A percentile compares a stretch with the other conserved stretches of the same genome.
Conservation (phyloP, 768 basidiomycete species). For the Macrocybe gigantea region DNA sequence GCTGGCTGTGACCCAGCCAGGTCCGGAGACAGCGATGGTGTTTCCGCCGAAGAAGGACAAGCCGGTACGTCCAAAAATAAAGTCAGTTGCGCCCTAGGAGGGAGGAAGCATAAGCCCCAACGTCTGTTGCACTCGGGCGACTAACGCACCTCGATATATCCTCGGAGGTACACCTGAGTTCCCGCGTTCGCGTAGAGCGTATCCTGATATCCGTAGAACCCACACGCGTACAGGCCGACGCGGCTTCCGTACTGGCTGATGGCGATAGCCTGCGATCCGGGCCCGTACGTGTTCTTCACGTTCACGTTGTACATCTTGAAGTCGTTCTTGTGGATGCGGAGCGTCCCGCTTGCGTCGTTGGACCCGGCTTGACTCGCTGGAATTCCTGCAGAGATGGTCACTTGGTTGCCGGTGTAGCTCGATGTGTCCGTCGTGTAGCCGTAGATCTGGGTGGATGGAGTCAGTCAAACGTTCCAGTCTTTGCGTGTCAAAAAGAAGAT, state of each 20-base stretch:
- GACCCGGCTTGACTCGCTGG: slow-evolving; percentile 31
- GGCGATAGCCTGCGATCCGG: slow-evolving; percentile 41
- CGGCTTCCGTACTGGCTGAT: slow-evolving; percentile 43
- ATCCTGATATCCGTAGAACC: slow-evolving; percentile 43
- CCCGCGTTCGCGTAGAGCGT: slow-evolving; percentile 40
- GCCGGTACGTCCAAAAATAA: slow-evolving; percentile 42
- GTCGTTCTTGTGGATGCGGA: slow-evolving; percentile 41
- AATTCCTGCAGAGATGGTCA: slow-evolving; percentile 30
- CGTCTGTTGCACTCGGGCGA: not conserved
- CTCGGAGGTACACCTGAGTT: slow-evolving; percentile 40
- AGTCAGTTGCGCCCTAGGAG: slow-evolving; percentile 39
- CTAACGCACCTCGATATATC: slow-evolving; percentile 38
- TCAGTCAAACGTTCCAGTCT: not conserved
- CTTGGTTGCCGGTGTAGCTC: slow-evolving; percentile 32
- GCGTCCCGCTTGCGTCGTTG: slow-evolving; percentile 41
- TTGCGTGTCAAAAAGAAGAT: not conserved
- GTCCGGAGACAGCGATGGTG: slow-evolving; percentile 37
- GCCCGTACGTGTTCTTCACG: slow-evolving; percentile 40
- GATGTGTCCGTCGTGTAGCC: slow-evolving; percentile 37
- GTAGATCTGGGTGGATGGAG: slow-evolving; percentile 25
- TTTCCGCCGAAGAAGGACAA: slow-evolving; percentile 44
- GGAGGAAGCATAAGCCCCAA: not conserved
- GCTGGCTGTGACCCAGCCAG: slow-evolving; percentile 43
- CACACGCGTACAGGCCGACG: slow-evolving; percentile 39
- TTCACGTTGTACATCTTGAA: slow-evolving; percentile 47